phyloP scores from a whole-genome alignment of 441 rosid species.

The Euphorbia schlechtendalii region DNA sequence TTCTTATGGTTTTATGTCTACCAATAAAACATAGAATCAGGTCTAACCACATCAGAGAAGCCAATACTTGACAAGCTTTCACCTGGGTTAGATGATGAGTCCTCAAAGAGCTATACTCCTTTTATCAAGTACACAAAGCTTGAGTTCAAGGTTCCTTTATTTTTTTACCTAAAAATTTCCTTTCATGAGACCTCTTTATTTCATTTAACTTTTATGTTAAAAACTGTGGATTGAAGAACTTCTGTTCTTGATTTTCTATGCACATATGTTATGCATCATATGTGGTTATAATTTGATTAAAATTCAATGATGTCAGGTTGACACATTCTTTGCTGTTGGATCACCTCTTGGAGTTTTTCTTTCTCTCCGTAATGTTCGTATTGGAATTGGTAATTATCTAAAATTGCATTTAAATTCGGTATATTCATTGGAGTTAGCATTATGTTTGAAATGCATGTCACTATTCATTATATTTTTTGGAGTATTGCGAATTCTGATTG shows the following conservation, averaged over 20 bases:
- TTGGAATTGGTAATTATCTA: slow-evolving; percentile 63
- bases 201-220: too few species aligned
- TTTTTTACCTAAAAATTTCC: not conserved
- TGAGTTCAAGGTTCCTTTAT: slow-evolving; percentile 56
- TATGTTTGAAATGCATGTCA: not conserved
- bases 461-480: not conserved
- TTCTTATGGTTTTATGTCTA: not conserved
- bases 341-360: slow-evolving; percentile 98
- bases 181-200: not conserved
- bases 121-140: slow-evolving; percentile 78
- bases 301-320: slow-evolving; percentile 49
- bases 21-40: slow-evolving; percentile 32
- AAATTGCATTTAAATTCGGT: not conserved
- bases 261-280: not conserved
- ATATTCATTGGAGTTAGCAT: too few species aligned
- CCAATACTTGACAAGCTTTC: slow-evolving; percentile 24
- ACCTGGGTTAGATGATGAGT: slow-evolving; percentile 26
- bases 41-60: slow-evolving; percentile 22
- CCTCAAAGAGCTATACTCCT: slow-evolving; percentile 55
- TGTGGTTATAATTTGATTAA: slow-evolving; percentile 11
- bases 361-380: slow-evolving; percentile 77
- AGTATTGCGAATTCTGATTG: too few species aligned
- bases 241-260: not conserved
- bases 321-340: slow-evolving; percentile 97
- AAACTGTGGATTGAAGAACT: too few species aligned